Percentiles rank a stretch among this genome's conserved stretches.
These are phyloP conservation scores for Dentipellis fragilis DNA, from an alignment of 768 basidiomycete species.

Conservation along the genomic window DNA sequence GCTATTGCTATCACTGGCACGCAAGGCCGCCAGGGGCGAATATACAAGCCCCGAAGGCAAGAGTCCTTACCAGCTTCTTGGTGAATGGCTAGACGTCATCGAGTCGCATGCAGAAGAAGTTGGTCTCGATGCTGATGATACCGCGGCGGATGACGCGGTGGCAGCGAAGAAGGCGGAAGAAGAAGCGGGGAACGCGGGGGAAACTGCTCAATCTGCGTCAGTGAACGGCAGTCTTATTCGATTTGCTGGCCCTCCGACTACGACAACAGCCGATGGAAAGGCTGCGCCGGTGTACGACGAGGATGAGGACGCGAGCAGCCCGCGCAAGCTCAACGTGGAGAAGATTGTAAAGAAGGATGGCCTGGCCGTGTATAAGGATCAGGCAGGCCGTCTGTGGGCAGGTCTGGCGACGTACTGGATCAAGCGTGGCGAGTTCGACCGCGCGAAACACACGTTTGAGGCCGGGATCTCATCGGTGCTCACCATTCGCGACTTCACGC, in stretches of 20 bases:
- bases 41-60: constrained; percentile 88
- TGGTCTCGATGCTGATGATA: constrained; percentile 77
- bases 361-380: constrained; percentile 85
- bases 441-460: constrained; percentile 84
- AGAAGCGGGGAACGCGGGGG: constrained; percentile 23
- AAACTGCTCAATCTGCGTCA: constrained; percentile 31
- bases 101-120: constrained; percentile 89
- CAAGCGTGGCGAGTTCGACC: constrained; percentile 90
- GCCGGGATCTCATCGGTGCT: constrained; percentile 73
- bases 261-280: constrained; percentile 42
- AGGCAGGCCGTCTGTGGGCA: constrained; percentile 93
- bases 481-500: constrained; percentile 94
- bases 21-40: constrained; percentile 73
- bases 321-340: constrained; percentile 76
- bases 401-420: constrained; percentile 98
- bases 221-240: constrained; percentile 57
- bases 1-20: constrained; percentile 71
- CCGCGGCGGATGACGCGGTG: constrained; percentile 40
- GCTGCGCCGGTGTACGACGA: constrained; percentile 51
- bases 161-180: constrained; percentile 38
- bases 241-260: constrained; percentile 54
- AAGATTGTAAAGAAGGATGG: constrained; percentile 80
- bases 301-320: constrained; percentile 72
- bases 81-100: constrained; percentile 86
- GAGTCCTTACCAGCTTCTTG: constrained; percentile 88